Evolutionary conservation across 75 land plant species (phyloP).

Genomic region (Pinus taeda): DNA sequence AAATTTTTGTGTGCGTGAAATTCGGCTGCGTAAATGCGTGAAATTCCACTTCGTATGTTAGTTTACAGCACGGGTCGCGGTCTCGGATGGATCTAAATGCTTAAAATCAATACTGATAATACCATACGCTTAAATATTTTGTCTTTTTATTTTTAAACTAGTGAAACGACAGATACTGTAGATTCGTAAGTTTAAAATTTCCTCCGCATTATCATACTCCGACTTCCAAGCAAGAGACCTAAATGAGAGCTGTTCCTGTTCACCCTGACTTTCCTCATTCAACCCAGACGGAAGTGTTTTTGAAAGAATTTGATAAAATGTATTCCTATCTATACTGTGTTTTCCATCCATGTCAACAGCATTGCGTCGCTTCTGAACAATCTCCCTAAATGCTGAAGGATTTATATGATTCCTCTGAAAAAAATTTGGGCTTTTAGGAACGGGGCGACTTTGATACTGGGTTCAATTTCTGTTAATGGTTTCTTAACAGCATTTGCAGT

Average conservation of each 20-base stretch:
- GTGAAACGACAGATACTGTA: no score
- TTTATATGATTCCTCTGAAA: slow-evolving; percentile 44
- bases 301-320: slow-evolving; percentile 81
- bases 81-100: no score
- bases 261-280: slow-evolving; percentile 41
- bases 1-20: no score
- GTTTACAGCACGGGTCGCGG: no score
- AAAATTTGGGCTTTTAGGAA: slow-evolving; percentile 28
- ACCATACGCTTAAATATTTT: no score
- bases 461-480: slow-evolving; percentile 21
- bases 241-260: slow-evolving; percentile 62
- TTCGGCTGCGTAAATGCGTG: no score
- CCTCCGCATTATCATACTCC: no score
- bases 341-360: slow-evolving; percentile 93
- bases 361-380: slow-evolving; percentile 85
- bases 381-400: slow-evolving; percentile 42
- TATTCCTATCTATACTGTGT: slow-evolving; percentile 54
- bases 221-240: slow-evolving; percentile 78
- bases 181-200: no score
- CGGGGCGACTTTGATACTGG: slow-evolving; percentile 24
- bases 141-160: no score
- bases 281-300: slow-evolving; percentile 69
- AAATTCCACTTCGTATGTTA: no score
- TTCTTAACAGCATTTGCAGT: slow-evolving; percentile 79
- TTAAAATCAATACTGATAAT: no score